Evolutionary conservation across 2,329 filamentous ascomycete species (phyloP).

Genomic region (Periconia sp.): DNA sequence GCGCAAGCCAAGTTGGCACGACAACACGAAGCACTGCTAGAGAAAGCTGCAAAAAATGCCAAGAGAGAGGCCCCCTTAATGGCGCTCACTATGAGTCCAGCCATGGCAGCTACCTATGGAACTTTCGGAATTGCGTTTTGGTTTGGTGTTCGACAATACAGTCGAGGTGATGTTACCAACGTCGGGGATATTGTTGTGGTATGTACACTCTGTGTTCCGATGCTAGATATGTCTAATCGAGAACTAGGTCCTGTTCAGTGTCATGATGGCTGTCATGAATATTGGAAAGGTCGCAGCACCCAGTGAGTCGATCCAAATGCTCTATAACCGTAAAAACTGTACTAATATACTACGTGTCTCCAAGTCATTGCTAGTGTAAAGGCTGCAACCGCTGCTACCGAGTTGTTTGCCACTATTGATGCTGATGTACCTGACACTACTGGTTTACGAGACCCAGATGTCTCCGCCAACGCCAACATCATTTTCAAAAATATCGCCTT

Average conservation of each 20-base stretch:
- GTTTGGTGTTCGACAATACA: constrained; percentile 42
- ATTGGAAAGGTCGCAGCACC: constrained; percentile 30
- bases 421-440: constrained; percentile 26
- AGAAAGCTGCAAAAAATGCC: constrained; percentile 30
- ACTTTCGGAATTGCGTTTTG: constrained; percentile 43
- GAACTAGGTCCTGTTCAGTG: constrained; percentile 34
- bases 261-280: constrained; percentile 41
- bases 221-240: constrained; percentile 13
- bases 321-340: not conserved
- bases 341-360: not conserved
- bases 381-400: constrained; percentile 37
- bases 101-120: constrained; percentile 39
- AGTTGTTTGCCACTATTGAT: constrained; percentile 42
- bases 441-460: constrained; percentile 38
- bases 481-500: constrained; percentile 38
- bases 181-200: constrained; percentile 38
- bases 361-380: constrained; percentile 40
- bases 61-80: constrained; percentile 33
- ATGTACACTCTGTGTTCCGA: too few relatives aligned
- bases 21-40: constrained; percentile 29
- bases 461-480: constrained; percentile 38
- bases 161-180: constrained; percentile 28
- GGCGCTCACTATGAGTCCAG: constrained; percentile 37
- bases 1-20: constrained; percentile 38
- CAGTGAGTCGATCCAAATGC: not conserved